A percentile compares a stretch with the other conserved stretches of the same genome.
Conservation (phyloP, 2,329 filamentous ascomycete species). For the Escovopsis weberi region DNA sequence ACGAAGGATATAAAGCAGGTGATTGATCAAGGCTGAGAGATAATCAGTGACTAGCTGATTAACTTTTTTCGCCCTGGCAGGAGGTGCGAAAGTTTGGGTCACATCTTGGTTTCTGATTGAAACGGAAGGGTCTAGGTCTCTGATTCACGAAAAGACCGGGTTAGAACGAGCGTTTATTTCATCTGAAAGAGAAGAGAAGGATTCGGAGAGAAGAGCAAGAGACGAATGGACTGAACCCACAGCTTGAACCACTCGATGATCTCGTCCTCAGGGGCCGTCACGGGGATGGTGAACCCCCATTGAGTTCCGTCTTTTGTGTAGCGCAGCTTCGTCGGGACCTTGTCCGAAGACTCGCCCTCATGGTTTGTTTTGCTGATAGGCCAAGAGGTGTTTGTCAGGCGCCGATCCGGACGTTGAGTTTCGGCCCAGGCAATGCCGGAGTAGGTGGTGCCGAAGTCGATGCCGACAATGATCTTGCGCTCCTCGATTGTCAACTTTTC, state of each 20-base stretch:
- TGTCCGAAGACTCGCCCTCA: conserved; percentile 25
- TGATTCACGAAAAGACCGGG: no score
- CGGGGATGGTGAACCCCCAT: conserved; percentile 32
- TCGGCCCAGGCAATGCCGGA: conserved; percentile 36
- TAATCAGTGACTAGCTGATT: conserved; percentile 32
- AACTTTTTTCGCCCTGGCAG: conserved; percentile 18
- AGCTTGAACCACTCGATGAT: conserved; percentile 35
- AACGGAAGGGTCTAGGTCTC: conserved; percentile 23
- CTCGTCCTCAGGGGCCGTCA: conserved; percentile 22
- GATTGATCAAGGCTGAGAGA: conserved; percentile 27
- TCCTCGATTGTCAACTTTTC: conserved; percentile 19
- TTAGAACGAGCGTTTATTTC: no score
- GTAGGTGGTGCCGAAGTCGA: conserved; percentile 41
- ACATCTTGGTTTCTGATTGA: conserved; percentile 18
- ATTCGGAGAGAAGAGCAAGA: no score
- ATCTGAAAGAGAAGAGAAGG: no score
- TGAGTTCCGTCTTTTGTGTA: conserved; percentile 22
- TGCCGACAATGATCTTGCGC: conserved; percentile 31
- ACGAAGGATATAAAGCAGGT: conserved; percentile 28
- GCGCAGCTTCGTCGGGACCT: conserved; percentile 31
- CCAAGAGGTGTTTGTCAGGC: conserved; percentile 26
- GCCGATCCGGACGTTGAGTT: conserved; percentile 22
- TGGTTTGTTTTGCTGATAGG: conserved; percentile 22
- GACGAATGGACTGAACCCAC: no score
- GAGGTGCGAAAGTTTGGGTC: conserved; percentile 11